Conservation (phyloP, 805 yeast species). For the Lipomyces anomalus region DNA sequence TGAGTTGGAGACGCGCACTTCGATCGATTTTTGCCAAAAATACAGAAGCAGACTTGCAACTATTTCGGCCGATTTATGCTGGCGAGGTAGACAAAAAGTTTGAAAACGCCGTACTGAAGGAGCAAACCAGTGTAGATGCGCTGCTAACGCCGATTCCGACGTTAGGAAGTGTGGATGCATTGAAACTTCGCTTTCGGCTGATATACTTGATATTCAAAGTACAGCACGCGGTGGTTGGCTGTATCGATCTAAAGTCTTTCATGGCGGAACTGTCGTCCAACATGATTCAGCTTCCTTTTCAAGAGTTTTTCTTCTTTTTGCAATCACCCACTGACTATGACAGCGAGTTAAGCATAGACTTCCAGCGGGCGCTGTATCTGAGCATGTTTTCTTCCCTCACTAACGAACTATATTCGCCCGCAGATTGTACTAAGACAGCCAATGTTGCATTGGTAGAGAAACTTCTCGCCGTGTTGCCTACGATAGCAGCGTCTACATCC, state of each 20-base stretch:
- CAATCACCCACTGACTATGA: constrained; percentile 10
- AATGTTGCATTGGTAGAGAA: background rate
- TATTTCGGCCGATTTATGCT: constrained; percentile 7
- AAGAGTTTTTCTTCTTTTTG: constrained; percentile 5
- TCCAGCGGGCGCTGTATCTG: background rate
- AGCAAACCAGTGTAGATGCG: constrained; percentile 1
- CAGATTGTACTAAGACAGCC: too few species aligned
- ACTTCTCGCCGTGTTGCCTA: background rate
- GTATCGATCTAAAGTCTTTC: constrained; percentile 6
- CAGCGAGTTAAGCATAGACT: background rate
- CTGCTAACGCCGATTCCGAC: constrained; percentile 6
- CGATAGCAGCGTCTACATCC: background rate
- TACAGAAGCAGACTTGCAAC: constrained; percentile 1
- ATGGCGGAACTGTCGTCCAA: constrained; percentile 11
- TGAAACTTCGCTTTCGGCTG: background rate
- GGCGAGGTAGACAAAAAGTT: constrained; percentile 12
- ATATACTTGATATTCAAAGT: background rate
- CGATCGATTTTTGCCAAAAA: constrained; percentile 12
- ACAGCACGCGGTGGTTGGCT: background rate
- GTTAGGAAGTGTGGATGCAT: constrained; percentile 4
- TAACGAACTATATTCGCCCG: too few species aligned
- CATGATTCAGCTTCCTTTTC: constrained; percentile 7
- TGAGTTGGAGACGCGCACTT: constrained; percentile 14
- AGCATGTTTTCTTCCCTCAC: background rate
- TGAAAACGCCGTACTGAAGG: constrained; percentile 1